Conservation (phyloP, 2,329 filamentous ascomycete genomes). For the Ceratocystis cacaofunesta region DNA sequence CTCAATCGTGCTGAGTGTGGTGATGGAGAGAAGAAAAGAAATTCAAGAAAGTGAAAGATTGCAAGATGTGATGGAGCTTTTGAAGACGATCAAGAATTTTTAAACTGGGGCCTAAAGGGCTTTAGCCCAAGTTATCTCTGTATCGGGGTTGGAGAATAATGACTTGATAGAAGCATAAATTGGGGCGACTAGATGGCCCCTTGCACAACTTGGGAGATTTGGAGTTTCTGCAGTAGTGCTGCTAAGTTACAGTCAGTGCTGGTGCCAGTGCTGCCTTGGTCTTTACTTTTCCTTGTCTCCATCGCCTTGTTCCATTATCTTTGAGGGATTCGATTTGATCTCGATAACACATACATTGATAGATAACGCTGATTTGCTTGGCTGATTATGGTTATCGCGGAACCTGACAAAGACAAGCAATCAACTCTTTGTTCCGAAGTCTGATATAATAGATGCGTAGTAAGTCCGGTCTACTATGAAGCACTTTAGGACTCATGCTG, state of each 20-base stretch:
- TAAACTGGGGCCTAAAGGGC: conserved; percentile 6
- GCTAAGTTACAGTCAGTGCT: too few relatives aligned
- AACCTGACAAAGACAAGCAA: too few relatives aligned
- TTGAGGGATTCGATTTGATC: neutral
- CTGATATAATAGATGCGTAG: too few relatives aligned
- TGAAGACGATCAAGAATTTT: conserved; percentile 7
- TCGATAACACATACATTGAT: neutral
- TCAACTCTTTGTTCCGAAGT: too few relatives aligned
- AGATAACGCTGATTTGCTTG: neutral
- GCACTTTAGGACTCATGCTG: too few relatives aligned
- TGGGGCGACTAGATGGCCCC: neutral
- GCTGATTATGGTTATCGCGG: neutral
- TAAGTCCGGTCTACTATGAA: too few relatives aligned
- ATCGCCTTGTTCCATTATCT: conserved; percentile 1
- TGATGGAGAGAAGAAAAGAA: neutral
- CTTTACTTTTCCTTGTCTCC: neutral
- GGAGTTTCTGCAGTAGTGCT: too few relatives aligned
- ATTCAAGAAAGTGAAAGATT: neutral
- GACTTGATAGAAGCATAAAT: neutral
- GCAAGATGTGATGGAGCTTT: neutral
- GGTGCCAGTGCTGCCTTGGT: too few relatives aligned
- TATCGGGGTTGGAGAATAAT: neutral
- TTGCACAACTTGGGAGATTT: neutral
- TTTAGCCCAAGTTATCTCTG: conserved; percentile 11
- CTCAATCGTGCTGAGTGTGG: neutral